Conservation (phyloP, 257 asterid genomes). For the Dorcoceras hygrometricum region DNA sequence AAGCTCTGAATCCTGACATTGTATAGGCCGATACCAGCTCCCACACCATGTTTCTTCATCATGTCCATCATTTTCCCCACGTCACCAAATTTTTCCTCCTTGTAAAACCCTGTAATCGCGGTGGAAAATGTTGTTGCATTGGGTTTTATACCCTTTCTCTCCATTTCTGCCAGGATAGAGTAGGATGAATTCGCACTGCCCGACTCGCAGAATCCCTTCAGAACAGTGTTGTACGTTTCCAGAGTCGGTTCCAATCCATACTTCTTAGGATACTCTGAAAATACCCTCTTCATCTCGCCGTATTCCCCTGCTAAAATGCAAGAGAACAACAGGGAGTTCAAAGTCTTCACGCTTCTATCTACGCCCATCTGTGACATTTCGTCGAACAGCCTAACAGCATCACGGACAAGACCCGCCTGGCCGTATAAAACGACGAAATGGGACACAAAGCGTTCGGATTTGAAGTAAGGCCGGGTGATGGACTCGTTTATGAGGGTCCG, state of each 20-base stretch:
- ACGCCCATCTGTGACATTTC: constrained; percentile 54
- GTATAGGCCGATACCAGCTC: constrained; percentile 46
- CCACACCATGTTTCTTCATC: constrained; percentile 53
- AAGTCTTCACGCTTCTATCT: constrained; percentile 43
- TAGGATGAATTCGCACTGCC: constrained; percentile 53
- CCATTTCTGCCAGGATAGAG: constrained; percentile 77
- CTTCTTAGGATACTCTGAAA: constrained; percentile 51
- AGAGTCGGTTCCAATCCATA: constrained; percentile 57
- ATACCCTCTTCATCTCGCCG: constrained; percentile 59
- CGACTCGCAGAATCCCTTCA: constrained; percentile 69
- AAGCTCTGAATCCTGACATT: constrained; percentile 68
- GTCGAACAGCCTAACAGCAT: constrained; percentile 66
- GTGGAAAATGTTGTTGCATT: constrained; percentile 46
- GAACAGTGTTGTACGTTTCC: constrained; percentile 60
- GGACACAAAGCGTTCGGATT: constrained; percentile 44
- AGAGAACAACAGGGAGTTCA: constrained; percentile 64
- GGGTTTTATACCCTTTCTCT: constrained; percentile 52
- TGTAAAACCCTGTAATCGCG: constrained; percentile 63
- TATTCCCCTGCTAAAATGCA: constrained; percentile 60
- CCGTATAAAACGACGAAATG: constrained; percentile 72
- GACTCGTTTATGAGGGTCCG: constrained; percentile 55
- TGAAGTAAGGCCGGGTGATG: constrained; percentile 35
- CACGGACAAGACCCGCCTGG: constrained; percentile 52
- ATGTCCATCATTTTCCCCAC: constrained; percentile 62
- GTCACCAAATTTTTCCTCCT: constrained; percentile 53